phyloP scores from a whole-genome alignment of 257 asterid species.

The Forsythia suspensa region DNA sequence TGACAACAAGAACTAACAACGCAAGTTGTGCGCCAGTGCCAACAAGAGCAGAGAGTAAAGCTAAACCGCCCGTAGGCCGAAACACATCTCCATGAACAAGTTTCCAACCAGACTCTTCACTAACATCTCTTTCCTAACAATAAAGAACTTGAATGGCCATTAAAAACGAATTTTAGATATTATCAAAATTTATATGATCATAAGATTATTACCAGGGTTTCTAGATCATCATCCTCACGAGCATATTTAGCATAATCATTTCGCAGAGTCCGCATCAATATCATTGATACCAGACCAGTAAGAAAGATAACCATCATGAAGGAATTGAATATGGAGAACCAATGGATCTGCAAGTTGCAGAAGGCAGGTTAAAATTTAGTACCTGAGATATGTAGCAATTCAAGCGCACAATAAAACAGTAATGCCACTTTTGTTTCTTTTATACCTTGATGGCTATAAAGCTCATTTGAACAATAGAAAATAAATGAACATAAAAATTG shows the following conservation, averaged over 20 bases:
- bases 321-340: slow-evolving; percentile 69
- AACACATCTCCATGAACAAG: slow-evolving; percentile 73
- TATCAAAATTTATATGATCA: not conserved
- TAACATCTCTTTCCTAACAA: slow-evolving; percentile 60
- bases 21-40: slow-evolving; percentile 70
- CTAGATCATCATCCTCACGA: slow-evolving; percentile 72
- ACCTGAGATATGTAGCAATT: not conserved
- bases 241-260: slow-evolving; percentile 73
- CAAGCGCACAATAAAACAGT: not conserved
- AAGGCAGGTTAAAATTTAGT: slow-evolving; percentile 6
- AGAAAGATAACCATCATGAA: slow-evolving; percentile 75
- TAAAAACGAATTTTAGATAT: not conserved
- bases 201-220: slow-evolving; percentile 45
- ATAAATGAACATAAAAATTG: not conserved
- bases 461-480: slow-evolving; percentile 2
- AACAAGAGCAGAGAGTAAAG: slow-evolving; percentile 59
- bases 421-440: not conserved
- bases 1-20: slow-evolving; percentile 58
- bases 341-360: slow-evolving; percentile 52
- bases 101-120: slow-evolving; percentile 76
- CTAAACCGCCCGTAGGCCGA: slow-evolving; percentile 48
- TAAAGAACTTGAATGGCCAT: slow-evolving; percentile 8
- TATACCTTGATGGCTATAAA: not conserved
- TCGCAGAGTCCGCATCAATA: slow-evolving; percentile 63
- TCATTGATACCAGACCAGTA: slow-evolving; percentile 70